Evolutionary conservation across 106 monocot species (phyloP), one percentile per base, ranked within the genome.

Genomic region (Iris macrosiphon): DNA sequence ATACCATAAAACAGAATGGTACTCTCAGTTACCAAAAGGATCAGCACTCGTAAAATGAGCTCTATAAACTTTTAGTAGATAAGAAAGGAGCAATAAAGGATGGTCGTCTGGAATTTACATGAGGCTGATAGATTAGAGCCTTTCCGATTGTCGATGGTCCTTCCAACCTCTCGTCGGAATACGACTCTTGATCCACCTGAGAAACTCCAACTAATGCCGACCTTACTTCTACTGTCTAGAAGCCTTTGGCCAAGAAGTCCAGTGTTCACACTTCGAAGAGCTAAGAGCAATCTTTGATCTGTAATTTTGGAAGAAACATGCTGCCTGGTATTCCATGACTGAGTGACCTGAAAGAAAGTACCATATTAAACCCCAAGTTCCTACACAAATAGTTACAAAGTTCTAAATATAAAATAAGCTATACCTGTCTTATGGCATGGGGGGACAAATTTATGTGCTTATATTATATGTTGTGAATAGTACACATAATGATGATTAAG

Each of bases 121-220:
- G 44, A 70, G 71, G 70, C 72, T 17, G 82, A 72, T 15, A 55
- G 31, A 15, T 22, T 32, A 32, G 45, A 69, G 41, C 30, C 39
- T 55, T 61, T 76, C 21, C 45, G 37, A 19, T 27, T n/a, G 12
- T 13, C 13, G 52, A 12, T 24, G 18, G 32, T 59, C 46, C 40
- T 63, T 42, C 42, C 30, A 65, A 65, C 28, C 18, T 59, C 54
- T 44, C 53, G 41, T 25, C 26, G 42, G 18, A 40, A 8, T 9
- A 15, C n/a, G 30, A 55, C 8, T 31, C 5, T 63, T 34, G 75
- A 66, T 20, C 75, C 72, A 32, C 67, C 55, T 3, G 37, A n/a
- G 50, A 81, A 81, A 30, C 55, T 53, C 75, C 75, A 63, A 3
- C 59, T 64, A 51, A 27, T n/a, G 54, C 42, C 45, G 31, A 34